Base-by-base conservation (phyloP, 805 yeast species). In the Hanseniaspora pseudoguilliermondii region DNA sequence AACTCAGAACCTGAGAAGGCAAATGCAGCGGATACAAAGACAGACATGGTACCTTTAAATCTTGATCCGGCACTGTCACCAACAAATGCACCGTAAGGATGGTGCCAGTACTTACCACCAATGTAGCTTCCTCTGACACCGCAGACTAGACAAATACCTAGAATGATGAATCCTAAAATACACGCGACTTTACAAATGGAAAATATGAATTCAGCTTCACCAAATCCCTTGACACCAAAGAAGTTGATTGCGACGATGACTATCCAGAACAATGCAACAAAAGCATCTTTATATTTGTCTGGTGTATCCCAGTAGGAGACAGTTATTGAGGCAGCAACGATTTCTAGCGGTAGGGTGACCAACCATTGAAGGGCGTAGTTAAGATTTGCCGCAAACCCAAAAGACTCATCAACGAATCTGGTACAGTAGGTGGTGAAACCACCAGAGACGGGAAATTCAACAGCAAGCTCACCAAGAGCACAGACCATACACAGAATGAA, bases 381-480 rank as follows among this genome's bases (percentile, higher is more conserved):
- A 75, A 80, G 75, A 56, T 82, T 83, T 65, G 75, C 71, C 7
- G 84, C 83, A 63, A 79, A 81, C 23, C 84, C 86, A 72, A 79
- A 76, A 7, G 83, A 77, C 16, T 76, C 75, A 61, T 81, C 83
- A 55, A 82, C 68, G 61, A 81, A 80, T 59, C 78, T 70, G n/a
- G 81, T 70, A 8, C 82, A 76, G 64, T 77, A 81, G 18, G 82
- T 76, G 40, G 79, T 74, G 61, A 81, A 81, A 5, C 84, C 81
- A 65, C 86, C 86, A 8, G 83, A 73, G 16, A 80, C 74, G 9
- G 86, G 86, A 65, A 76, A 80, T 3, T 80, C 72, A 43, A 80
- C 78, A 32, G 82, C 78, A 57, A 81, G 59, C 62, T 81, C 86
- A 57, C 83, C 82, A 27, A 80, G 66, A 2, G 84, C 78, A 67